Conservation (phyloP, 2,329 filamentous ascomycete species). For the Colletotrichum viniferum region DNA sequence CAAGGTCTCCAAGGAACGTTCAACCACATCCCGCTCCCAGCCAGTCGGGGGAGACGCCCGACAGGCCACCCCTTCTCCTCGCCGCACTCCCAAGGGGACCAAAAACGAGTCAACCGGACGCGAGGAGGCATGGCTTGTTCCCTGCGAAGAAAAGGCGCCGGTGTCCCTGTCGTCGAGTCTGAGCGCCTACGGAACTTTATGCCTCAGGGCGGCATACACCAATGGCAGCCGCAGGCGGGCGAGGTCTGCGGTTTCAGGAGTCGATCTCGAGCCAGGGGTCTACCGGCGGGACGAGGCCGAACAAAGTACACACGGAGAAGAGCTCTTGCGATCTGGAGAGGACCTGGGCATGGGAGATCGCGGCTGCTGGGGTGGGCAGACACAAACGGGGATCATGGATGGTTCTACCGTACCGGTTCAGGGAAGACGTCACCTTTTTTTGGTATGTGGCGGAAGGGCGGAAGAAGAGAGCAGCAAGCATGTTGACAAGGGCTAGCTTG, state of each 20-base stretch:
- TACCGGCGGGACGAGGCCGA: slow-evolving; percentile 17
- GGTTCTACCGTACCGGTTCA: not conserved
- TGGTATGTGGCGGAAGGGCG: not conserved
- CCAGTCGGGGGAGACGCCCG: slow-evolving; percentile 17
- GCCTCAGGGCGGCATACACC: slow-evolving; percentile 18
- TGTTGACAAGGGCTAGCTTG: slow-evolving; percentile 5
- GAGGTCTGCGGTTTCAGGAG: slow-evolving; percentile 23
- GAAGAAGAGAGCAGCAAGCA: not conserved
- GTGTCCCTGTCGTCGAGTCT: slow-evolving; percentile 8
- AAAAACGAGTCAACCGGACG: slow-evolving; percentile 13
- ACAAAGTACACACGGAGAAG: not conserved
- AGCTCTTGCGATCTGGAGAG: slow-evolving; percentile 1
- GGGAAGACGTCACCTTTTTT: not conserved
- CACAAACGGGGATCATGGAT: not conserved
- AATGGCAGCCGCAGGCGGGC: slow-evolving; percentile 9
- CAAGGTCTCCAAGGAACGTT: not conserved
- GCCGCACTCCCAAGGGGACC: not conserved
- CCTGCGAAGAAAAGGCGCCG: slow-evolving; percentile 5
- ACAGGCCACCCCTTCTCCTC: slow-evolving; percentile 2
- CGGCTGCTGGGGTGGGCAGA: not conserved
- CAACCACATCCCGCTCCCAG: not conserved
- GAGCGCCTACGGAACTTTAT: slow-evolving; percentile 21
- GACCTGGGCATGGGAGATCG: slow-evolving; percentile 10
- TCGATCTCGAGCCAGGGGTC: slow-evolving; percentile 21
- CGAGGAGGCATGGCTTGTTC: not conserved